Base-by-base conservation (phyloP, 2,329 filamentous ascomycete species). In the Paraphoma chrysanthemicola region DNA sequence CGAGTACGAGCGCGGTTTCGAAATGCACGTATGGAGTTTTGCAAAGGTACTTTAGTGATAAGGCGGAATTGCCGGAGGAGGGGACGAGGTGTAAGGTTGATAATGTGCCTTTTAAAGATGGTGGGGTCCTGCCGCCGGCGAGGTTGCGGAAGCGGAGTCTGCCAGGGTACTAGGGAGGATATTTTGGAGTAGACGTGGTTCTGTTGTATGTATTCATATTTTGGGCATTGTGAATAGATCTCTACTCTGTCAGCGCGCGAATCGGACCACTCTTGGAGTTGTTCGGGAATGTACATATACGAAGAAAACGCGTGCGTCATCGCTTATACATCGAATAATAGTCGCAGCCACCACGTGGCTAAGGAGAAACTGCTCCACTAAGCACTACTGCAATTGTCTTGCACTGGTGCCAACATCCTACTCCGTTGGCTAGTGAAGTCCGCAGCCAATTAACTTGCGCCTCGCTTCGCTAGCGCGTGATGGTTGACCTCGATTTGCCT, bases 1-100 rank as follows among this genome's bases (percentile, higher is more conserved):
- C 23, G 12, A 51, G 53, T 2, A 9, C 36, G 0, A 30, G 46
- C 17, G 46, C 52, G 3, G 0, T 8, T 1, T 64, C 60, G 2
- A n/a, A 48, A 1, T 69, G 67, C 43, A 63, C 61, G 10, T 29
- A 23, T 6, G 54, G 43, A 10, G 44, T 52, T 10, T 3, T 63
- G 2, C 30, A 47, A 49, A 17, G 38, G 48, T 68, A 68, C 41
- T 47, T 66, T 5, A n/a, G 16, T 17, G 33, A 36, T 36, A 17
- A 51, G 41, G 56, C 45, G 8, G 38, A 44, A 10, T 18, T 64
- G 36, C 62, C 62, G 11, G 39, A 29, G 4, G 44, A 53, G 33
- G 62, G 59, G 7, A 56, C 48, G 9, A 17, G 57, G 4, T 64
- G 59, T 44, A 46, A 54, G 44, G 31, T 18, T 36, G 51, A 53